Evolutionary conservation across 768 basidiomycete species (phyloP).

Genomic region (Termitomyces heimii): DNA sequence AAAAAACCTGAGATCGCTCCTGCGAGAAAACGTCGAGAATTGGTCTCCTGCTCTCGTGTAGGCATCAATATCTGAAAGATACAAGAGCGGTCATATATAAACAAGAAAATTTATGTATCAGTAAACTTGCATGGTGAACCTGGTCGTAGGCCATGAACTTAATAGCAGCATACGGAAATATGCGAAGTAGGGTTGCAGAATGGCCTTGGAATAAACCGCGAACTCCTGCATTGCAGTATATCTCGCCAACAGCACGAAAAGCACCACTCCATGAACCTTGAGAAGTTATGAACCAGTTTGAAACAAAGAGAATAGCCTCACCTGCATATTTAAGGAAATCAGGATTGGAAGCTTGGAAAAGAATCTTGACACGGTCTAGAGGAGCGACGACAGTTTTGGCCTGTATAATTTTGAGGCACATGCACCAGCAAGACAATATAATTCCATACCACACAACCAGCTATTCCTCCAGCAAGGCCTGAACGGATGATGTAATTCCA

Average conservation of each 20-base stretch:
- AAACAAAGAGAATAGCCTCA: conserved; percentile 31
- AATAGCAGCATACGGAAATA: conserved; percentile 96
- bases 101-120: neutral
- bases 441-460: conserved; percentile 82
- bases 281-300: neutral
- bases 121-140: conserved; percentile 56
- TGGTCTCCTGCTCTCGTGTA: conserved; percentile 70
- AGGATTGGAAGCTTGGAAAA: conserved; percentile 95
- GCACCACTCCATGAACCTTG: conserved; percentile 86
- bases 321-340: conserved; percentile 94
- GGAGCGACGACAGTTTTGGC: conserved; percentile 95
- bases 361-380: conserved; percentile 95
- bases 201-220: conserved; percentile 93
- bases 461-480: conserved; percentile 88
- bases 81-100: neutral
- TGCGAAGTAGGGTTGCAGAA: conserved; percentile 87
- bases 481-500: conserved; percentile 67
- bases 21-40: conserved; percentile 72
- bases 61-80: conserved; percentile 75
- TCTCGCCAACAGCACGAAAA: conserved; percentile 66
- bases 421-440: conserved; percentile 3
- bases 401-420: conserved; percentile 29
- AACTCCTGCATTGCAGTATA: conserved; percentile 62
- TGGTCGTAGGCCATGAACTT: conserved; percentile 97
- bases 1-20: conserved; percentile 80